Base-by-base conservation (phyloP, 176 grass and related monocot species). In the Coix lacrymajobi region DNA sequence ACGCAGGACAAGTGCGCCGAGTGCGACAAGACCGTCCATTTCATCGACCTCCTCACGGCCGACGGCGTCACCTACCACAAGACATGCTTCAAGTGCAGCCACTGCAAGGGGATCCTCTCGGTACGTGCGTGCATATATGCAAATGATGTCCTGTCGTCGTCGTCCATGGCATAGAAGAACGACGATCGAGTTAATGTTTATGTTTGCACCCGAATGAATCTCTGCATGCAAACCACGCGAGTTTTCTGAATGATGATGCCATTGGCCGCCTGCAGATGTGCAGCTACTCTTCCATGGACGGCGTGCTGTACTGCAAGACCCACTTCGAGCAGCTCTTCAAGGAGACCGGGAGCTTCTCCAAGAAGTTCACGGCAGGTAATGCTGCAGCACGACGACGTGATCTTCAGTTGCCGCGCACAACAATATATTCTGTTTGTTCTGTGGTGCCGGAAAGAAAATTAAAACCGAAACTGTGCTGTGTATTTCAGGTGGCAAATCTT, bases 261-360 rank as follows among this genome's bases (percentile, higher is more conserved):
- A 41, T 69, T 79, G 54, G 0, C 11, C 2, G 48, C 17, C 24
- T 82, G 65, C 51, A 98, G 96, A 98, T 98, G 92, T 95, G 90
- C 89, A 98, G 8, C 71, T 98, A 98, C 38, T 99, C 93, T 69
- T 99, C 96, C 82, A 91, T 98, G 96, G 96, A 95, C 45, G 96
- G 96, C 3, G 88, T 95, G 34, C 92, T 98, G 44, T 98, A 98
- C 82, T 98, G 96, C 85, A 98, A 98, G 84, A 89, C 96, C 71
- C 96, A 98, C 68, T 98, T 98, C 75, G 96, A 98, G 92, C 96
- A 98, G 86, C 92, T 98, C 75, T 93, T 98, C 86, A 98, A 98
- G 88, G 96, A 98, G 82, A 98, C 92, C 6, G 96, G 96, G 75
- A 93, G 85, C 52, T 98, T 95, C 84, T 93, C 84, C 25, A 98